Evolutionary conservation across 2,329 filamentous ascomycete genomes (phyloP).

Genomic region (Monilinia vaccinii-corymbosi): DNA sequence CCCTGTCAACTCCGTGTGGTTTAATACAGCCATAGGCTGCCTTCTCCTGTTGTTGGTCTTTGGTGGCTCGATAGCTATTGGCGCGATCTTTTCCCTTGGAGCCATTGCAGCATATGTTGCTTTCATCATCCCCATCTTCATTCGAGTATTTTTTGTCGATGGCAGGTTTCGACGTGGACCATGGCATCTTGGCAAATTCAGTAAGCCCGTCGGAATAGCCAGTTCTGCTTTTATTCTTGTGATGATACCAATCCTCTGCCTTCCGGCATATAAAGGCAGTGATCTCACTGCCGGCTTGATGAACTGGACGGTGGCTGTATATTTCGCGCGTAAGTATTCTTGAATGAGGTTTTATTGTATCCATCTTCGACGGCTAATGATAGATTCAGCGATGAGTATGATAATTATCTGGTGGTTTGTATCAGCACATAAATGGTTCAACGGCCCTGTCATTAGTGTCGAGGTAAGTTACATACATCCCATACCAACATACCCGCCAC

Average conservation of each 20-base stretch:
- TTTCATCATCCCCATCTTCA: slow-evolving; percentile 47
- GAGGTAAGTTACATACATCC: slow-evolving; percentile 29
- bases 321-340: slow-evolving; percentile 36
- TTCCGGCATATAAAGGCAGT: slow-evolving; percentile 45
- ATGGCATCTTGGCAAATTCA: slow-evolving; percentile 54
- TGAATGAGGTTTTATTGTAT: not conserved
- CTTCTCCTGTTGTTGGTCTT: slow-evolving; percentile 53
- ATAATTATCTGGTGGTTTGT: slow-evolving; percentile 51
- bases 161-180: slow-evolving; percentile 53
- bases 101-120: slow-evolving; percentile 55
- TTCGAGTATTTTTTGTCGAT: slow-evolving; percentile 49
- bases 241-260: slow-evolving; percentile 58
- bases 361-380: slow-evolving; percentile 11
- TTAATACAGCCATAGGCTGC: slow-evolving; percentile 50
- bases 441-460: slow-evolving; percentile 55
- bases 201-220: slow-evolving; percentile 44
- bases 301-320: slow-evolving; percentile 59
- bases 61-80: slow-evolving; percentile 48
- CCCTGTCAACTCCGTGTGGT: slow-evolving; percentile 58
- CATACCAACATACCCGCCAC: not conserved
- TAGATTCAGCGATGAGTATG: slow-evolving; percentile 36
- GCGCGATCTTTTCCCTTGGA: slow-evolving; percentile 58
- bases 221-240: slow-evolving; percentile 50
- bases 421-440: slow-evolving; percentile 55
- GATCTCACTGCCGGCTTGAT: slow-evolving; percentile 43